These are phyloP conservation scores for Mycena galericulata DNA, from an alignment of 768 basidiomycete species.

Conservation along the genomic window DNA sequence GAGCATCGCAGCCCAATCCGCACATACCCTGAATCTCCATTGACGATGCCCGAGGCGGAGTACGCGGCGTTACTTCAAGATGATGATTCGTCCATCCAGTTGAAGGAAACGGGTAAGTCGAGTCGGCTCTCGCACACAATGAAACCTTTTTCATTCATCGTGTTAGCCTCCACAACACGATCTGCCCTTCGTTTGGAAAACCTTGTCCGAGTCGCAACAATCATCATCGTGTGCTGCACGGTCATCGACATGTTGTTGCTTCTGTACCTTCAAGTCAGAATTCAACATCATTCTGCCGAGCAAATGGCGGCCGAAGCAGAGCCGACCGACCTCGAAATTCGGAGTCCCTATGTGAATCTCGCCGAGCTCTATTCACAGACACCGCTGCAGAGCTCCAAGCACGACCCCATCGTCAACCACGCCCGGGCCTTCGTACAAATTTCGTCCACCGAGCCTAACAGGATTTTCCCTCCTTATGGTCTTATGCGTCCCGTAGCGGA, in stretches of 20 bases:
- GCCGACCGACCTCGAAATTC: conserved; percentile 25
- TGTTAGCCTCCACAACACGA: not conserved
- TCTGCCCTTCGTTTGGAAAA: conserved; percentile 7
- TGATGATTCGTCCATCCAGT: not conserved
- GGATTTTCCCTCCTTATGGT: conserved; percentile 30
- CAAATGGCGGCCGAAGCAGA: not conserved
- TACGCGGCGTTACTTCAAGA: conserved; percentile 17
- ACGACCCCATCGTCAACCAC: conserved; percentile 29
- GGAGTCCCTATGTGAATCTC: conserved; percentile 30
- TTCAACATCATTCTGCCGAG: conserved; percentile 13
- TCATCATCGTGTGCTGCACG: conserved; percentile 21
- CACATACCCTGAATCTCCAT: not conserved
- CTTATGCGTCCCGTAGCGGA: conserved; percentile 20
- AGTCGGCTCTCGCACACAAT: not conserved
- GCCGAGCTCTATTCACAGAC: conserved; percentile 27
- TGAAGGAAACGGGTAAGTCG: conserved; percentile 22
- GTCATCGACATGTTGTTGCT: conserved; percentile 24
- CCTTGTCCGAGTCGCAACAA: conserved; percentile 21
- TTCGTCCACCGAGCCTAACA: conserved; percentile 24
- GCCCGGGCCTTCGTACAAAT: conserved; percentile 30
- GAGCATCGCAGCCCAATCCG: not conserved
- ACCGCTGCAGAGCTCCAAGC: conserved; percentile 22
- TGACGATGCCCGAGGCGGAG: conserved; percentile 14
- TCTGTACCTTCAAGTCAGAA: conserved; percentile 23
- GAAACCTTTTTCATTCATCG: not conserved